Base-by-base conservation (phyloP, 2,329 filamentous ascomycete genomes). In the Albifimbria verrucaria region DNA sequence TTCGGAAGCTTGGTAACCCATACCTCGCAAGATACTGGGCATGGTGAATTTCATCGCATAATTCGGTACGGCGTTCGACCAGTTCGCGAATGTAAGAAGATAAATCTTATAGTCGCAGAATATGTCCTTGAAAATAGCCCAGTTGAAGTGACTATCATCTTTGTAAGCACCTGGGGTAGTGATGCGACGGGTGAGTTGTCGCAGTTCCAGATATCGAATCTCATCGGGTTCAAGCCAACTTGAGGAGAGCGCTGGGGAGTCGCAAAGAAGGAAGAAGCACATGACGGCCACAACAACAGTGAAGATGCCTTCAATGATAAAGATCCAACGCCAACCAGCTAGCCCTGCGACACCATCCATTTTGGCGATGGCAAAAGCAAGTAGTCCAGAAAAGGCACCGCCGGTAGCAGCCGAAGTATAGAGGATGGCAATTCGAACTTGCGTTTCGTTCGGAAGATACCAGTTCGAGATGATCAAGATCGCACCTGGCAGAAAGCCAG, bases 241-340 rank as follows among this genome's bases (percentile, higher is more conserved):
- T 0, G 56, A 51, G 0, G 68, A 71, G 1, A 69, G 61, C 1
- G 66, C 61, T 1, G 74, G 74, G 2, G 67, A 70, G 60, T 77
- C 73, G 20, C 70, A 76, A 20, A 77, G 72, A 3, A 83, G 68
- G 58, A 79, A 72, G 61, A 74, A 74, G 63, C 74, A 77, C 28
- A 62, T 54, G 49, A 69, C 44, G 2, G 66, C 69, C 9, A 75
- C 59, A n/a, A 62, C 25, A 0, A 77, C 66, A 4, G 76, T 76
- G 1, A 69, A 53, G 1, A 77, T 56, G 2, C 79, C 79, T 58
- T 82, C 79, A 3, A 82, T 65, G 45, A 82, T 77, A 54, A 82
- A 82, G 24, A 80, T 79, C 59, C 78, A 81, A 51, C 74, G 71
- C 77, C 76, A 79, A 17, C 76, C 75, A 4, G 65, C 64, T 1